Evolutionary conservation across 345 rosid genomes (phyloP).

Genomic region (Eucalyptus cloeziana): DNA sequence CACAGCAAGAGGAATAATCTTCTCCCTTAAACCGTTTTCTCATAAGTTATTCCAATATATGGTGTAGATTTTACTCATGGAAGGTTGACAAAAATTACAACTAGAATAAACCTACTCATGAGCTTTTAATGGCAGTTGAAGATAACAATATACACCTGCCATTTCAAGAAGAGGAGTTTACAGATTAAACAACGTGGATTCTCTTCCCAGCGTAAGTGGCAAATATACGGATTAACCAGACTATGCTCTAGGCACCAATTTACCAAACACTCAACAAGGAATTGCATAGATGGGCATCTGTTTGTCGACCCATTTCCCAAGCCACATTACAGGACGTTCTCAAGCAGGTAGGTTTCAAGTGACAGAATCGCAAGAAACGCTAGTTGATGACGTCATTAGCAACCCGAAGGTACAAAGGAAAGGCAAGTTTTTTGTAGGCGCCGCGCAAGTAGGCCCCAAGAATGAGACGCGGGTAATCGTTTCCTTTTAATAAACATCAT

Average conservation of each 20-base stretch:
- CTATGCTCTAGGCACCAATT: not conserved
- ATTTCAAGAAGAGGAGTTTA: not conserved
- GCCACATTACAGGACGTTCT: not conserved
- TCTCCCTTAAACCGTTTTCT: not conserved
- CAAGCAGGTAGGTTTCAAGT: not conserved
- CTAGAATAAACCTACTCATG: not conserved
- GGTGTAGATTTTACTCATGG: not conserved
- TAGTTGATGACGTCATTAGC: not conserved
- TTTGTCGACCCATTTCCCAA: not conserved
- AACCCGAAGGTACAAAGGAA: not conserved
- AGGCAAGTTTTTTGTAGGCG: rapidly evolving
- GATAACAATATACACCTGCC: not conserved
- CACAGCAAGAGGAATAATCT: not conserved
- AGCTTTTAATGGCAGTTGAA: not conserved
- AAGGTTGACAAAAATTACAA: not conserved
- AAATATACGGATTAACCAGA: rapidly evolving
- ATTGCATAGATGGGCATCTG: not conserved
- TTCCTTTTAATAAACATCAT: not conserved
- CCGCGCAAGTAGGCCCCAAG: not conserved
- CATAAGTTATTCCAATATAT: not conserved
- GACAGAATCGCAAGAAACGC: not conserved
- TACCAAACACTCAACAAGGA: not conserved
- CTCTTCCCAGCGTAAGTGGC: rapidly evolving
- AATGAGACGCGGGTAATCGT: not conserved
- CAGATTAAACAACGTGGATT: not conserved